Conservation (phyloP, 75 land plant species). For the Pinus tabuliformis region DNA sequence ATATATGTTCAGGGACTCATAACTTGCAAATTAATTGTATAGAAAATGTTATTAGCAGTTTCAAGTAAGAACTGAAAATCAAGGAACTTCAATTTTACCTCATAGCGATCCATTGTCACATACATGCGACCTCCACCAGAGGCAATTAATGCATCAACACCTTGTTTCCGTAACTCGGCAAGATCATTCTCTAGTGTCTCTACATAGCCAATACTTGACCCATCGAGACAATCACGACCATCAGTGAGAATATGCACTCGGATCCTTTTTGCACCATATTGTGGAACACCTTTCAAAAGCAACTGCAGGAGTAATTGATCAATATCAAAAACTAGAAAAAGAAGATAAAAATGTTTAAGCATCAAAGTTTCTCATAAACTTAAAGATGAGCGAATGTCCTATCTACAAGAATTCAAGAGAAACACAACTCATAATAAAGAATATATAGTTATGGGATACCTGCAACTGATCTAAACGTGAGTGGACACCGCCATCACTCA, state of each 20-base stretch:
- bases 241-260: slow-evolving; percentile 93
- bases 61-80: background rate
- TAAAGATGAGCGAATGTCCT: background rate
- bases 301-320: slow-evolving; percentile 33
- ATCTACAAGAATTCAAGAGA: background rate
- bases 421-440: background rate
- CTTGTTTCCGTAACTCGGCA: slow-evolving; percentile 54
- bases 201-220: slow-evolving; percentile 81
- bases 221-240: slow-evolving; percentile 98
- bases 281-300: slow-evolving; percentile 80
- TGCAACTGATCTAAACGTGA: slow-evolving; percentile 87
- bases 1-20: background rate
- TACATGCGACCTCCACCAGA: slow-evolving; percentile 99
- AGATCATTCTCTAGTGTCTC: slow-evolving; percentile 85
- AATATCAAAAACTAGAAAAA: slow-evolving; percentile 5
- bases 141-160: slow-evolving; percentile 90
- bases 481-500: slow-evolving; percentile 99
- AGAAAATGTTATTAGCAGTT: background rate
- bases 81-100: slow-evolving; percentile 41
- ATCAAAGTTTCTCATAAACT: background rate
- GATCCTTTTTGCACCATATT: slow-evolving; percentile 86
- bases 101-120: slow-evolving; percentile 99
- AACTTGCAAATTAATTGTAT: background rate
- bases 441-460: slow-evolving; percentile 27
- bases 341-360: background rate